Base-by-base conservation (phyloP, 2,329 filamentous ascomycete species). In the Pyrenophora tritici-repentis region DNA sequence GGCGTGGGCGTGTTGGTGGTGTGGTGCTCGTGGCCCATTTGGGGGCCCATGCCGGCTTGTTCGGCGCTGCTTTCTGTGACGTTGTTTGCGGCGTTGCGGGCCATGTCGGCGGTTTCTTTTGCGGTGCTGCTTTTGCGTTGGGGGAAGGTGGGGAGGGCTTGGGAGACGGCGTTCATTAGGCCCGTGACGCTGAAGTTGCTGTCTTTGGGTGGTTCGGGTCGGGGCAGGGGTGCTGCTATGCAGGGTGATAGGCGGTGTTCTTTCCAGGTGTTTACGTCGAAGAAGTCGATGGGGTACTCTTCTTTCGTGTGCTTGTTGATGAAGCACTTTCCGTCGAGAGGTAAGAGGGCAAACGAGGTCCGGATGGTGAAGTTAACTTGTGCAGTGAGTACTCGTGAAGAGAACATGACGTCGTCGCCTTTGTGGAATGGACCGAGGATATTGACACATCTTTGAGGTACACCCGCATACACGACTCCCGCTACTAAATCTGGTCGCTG, bases 351-450 rank as follows among this genome's bases (percentile, higher is more conserved):
- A 66, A 90, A 97, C 35, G 86, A 92, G 0, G 91, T 96, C 6
- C 93, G 84, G 42, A 97, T 86, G 0, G 89, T 91, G 66, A 97
- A 96, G 74, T 96, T 96, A 62, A 96, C 92, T 67, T 94, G 90
- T 0, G 93, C 91, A 1, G 91, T 96, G 13, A 97, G 81, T 0
- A 97, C 88, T 59, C 90, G 90, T 55, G 91, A 91, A 65, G 92
- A 96, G 52, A 97, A 80, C 1, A 96, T 81, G 0, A 97, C 91
- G 14, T 92, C 89, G 67, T 97, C 92, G n/a, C 92, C 92, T 63
- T 96, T 93, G 31, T 92, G 86, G 10, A 97, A 73, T 1, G 92
- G 92, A 0, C 93, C 93, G 3, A 97, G 81, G 43, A 96, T 94
- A 69, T 96, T 97, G 69, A 97, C 85, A 68, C 91, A 96, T 46